These are phyloP conservation scores for Aspergillus novoparasiticus DNA, from an alignment of 2,329 filamentous ascomycete species.

Conservation along the genomic window DNA sequence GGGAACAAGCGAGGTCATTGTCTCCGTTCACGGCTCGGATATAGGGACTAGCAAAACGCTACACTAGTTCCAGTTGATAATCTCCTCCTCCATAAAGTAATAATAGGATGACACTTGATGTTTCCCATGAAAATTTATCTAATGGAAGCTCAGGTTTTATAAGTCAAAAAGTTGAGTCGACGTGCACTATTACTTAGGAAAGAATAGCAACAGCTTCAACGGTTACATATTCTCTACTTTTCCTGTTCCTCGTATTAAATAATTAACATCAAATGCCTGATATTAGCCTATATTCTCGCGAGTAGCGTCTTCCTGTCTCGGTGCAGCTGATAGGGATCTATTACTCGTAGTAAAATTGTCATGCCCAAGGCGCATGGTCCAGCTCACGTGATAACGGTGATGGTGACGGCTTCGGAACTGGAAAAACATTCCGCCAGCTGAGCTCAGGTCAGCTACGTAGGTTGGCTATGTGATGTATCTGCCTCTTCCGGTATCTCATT, in stretches of 20 bases:
- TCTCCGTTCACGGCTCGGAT: background rate
- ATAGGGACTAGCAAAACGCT: background rate
- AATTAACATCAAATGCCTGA: background rate
- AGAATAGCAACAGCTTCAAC: background rate
- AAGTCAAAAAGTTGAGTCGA: background rate
- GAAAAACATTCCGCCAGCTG: conserved; percentile 40
- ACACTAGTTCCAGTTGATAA: background rate
- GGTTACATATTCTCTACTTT: background rate
- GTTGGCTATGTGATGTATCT: conserved; percentile 25
- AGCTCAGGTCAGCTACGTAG: conserved; percentile 34
- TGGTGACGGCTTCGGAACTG: conserved; percentile 16
- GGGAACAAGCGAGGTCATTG: background rate
- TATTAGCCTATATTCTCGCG: background rate
- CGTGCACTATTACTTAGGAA: background rate
- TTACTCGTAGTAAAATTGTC: background rate
- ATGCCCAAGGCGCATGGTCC: background rate
- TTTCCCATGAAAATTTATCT: background rate
- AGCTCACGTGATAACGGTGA: background rate
- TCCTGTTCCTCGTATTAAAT: too few species aligned
- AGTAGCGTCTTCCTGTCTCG: background rate
- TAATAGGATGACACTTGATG: background rate
- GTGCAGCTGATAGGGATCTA: background rate
- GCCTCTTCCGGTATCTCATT: conserved; percentile 12
- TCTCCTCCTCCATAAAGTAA: background rate
- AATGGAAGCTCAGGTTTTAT: background rate